These are phyloP conservation scores for Phytophthora ohioensis DNA, from an alignment of 352 stramenopile genomes.

Conservation along the genomic window DNA sequence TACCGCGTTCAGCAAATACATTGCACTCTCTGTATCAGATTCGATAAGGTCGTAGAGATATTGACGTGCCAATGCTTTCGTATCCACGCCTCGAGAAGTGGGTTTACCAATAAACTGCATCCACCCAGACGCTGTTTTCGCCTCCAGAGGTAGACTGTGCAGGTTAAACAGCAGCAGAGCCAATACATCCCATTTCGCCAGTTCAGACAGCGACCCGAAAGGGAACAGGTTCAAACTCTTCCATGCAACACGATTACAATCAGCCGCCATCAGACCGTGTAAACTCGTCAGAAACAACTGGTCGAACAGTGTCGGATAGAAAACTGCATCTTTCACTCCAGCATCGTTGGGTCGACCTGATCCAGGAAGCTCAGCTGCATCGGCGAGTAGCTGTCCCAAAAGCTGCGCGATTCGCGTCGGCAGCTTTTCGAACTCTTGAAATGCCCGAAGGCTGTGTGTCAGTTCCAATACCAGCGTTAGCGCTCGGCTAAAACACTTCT, in stretches of 20 bases:
- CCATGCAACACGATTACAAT: conserved; percentile 87
- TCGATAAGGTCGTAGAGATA: conserved; percentile 70
- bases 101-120: conserved; percentile 68
- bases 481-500: conserved; percentile 82
- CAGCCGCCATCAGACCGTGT: conserved; percentile 69
- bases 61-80: conserved; percentile 43
- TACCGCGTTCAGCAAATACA: conserved; percentile 78
- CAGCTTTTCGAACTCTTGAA: conserved; percentile 88
- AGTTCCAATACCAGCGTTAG: conserved; percentile 82
- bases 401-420: conserved; percentile 75
- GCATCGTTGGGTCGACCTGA: conserved; percentile 30
- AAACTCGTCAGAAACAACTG: conserved; percentile 87
- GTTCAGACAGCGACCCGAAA: conserved; percentile 73
- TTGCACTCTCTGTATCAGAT: conserved; percentile 67
- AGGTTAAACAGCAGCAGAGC: conserved; percentile 80
- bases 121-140: conserved; percentile 71
- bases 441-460: conserved; percentile 69
- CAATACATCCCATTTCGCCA: conserved; percentile 87
- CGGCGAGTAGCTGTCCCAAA: conserved; percentile 66
- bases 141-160: conserved; percentile 59
- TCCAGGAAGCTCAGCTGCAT: conserved; percentile 63
- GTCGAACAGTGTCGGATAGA: conserved; percentile 86
- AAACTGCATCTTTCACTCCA: conserved; percentile 41
- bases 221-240: conserved; percentile 73
- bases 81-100: conserved; percentile 41